Evolutionary conservation across 495 filamentous ascomycete species (phyloP).

Genomic region (Penicillium roqueforti): DNA sequence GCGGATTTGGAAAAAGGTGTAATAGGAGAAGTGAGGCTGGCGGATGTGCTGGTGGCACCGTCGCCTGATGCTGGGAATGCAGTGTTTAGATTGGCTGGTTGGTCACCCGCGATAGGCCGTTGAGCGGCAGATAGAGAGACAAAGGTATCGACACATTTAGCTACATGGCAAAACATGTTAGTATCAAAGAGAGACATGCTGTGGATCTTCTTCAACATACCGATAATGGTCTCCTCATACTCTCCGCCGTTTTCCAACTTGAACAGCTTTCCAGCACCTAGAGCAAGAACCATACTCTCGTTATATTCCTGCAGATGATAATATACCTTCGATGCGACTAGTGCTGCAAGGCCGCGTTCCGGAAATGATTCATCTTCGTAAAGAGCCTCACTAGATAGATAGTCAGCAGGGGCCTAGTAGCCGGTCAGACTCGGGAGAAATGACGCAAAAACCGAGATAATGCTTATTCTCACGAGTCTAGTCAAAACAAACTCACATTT

Average conservation of each 20-base stretch:
- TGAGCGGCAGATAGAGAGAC: constrained; percentile 76
- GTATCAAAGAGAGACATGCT: neutral
- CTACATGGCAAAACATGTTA: constrained; percentile 29
- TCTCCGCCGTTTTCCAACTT: constrained; percentile 86
- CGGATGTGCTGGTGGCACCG: constrained; percentile 61
- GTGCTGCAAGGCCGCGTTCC: constrained; percentile 86
- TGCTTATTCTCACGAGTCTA: neutral
- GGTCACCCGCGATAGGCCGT: constrained; percentile 53
- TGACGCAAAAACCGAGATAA: constrained; percentile 5
- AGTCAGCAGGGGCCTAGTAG: constrained; percentile 12
- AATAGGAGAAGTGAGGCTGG: constrained; percentile 75
- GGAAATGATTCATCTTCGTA: constrained; percentile 96
- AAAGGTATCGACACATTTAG: constrained; percentile 97
- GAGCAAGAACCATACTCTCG: constrained; percentile 97
- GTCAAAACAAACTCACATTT: constrained; percentile 66
- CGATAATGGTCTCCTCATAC: constrained; percentile 97
- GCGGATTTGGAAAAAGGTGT: constrained; percentile 92
- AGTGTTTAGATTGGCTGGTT: constrained; percentile 66
- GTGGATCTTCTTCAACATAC: constrained; percentile 30
- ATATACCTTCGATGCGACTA: constrained; percentile 96
- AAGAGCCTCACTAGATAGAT: constrained; percentile 73
- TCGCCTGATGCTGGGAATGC: constrained; percentile 61
- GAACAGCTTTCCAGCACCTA: constrained; percentile 93
- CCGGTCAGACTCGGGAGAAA: constrained; percentile 3
- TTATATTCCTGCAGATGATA: constrained; percentile 98